Evolutionary conservation across 148 eudicot genomes (phyloP).

Genomic region (Heliamphora exappendiculata): DNA sequence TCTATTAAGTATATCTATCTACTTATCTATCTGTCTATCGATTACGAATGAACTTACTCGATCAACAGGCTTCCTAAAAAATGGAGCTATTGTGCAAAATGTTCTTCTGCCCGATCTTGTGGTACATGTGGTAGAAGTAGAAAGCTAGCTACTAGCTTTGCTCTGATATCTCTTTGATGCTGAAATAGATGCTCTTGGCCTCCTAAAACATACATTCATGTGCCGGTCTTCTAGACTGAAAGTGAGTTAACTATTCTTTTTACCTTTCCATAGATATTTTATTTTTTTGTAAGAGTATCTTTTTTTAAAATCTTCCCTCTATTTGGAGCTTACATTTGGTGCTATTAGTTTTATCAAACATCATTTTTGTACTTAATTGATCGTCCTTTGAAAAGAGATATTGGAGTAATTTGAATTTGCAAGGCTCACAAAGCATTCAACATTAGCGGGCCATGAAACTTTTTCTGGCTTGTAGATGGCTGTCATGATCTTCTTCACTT

Average conservation of each 20-base stretch:
- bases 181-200: background rate
- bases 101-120: constrained; percentile 81
- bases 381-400: background rate
- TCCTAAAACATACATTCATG: background rate
- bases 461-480: background rate
- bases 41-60: background rate
- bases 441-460: background rate
- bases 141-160: constrained; percentile 36
- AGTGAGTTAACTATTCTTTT: constrained; percentile 9
- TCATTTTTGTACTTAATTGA: background rate
- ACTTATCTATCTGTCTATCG: background rate
- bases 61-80: constrained; percentile 84
- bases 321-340: background rate
- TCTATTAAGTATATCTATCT: background rate
- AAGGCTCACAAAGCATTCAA: background rate
- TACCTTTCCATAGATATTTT: background rate
- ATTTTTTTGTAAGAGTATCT: constrained; percentile 1
- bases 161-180: background rate
- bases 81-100: constrained; percentile 94
- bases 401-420: background rate
- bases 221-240: background rate
- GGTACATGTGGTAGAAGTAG: constrained; percentile 74
- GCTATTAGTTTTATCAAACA: background rate
- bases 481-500: background rate
- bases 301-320: background rate